Base-by-base conservation (phyloP, 1,284 basidiomycete genomes). In the Xanthoconium separans region DNA sequence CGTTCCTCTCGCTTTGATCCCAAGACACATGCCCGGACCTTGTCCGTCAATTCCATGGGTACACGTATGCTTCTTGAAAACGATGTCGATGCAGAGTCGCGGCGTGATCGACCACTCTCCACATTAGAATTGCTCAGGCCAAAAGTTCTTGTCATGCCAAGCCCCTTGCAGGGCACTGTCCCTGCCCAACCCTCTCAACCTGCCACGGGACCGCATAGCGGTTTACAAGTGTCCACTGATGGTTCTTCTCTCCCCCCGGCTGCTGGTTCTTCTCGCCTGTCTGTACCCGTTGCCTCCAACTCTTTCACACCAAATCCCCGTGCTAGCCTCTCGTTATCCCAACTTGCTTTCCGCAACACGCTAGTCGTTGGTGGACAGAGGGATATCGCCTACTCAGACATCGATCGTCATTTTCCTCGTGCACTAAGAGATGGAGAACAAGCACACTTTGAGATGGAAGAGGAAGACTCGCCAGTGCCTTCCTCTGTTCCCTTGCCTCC, bases 121-220 rank as follows among this genome's bases (percentile, higher is more conserved):
- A 86, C 85, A 15, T 61, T 87, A 54, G 90, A 92, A 24, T 73
- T 92, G 47, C 77, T 92, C 67, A 79, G 89, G 30, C 89, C 89
- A 2, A 93, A 92, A 68, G 77, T 93, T 27, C 82, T 92, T 44
- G 84, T 92, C 54, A 92, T 92, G 89, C 89, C 89, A 13, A 91
- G 88, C 61, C 89, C 90, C 4, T 72, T 92, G 48, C 90, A 91
- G 65, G 72, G 75, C 42, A 65, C 73, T 12, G 62, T 66, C n/a
- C 58, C 72, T n/a, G 44, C 71, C 44, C 58, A 68, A 34, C 59
- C 70, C 50, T 59, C 70, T 8, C 65, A 70, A 3, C 61, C 73
- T 9, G 62, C 54, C 4, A 55, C 65, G 7, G 71, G 68, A 41
- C 65, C 77, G 22, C 73, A 75, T 42, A 81, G 81, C 47, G 86